Conservation (phyloP, 805 yeast genomes). For the Metschnikowia sp. region DNA sequence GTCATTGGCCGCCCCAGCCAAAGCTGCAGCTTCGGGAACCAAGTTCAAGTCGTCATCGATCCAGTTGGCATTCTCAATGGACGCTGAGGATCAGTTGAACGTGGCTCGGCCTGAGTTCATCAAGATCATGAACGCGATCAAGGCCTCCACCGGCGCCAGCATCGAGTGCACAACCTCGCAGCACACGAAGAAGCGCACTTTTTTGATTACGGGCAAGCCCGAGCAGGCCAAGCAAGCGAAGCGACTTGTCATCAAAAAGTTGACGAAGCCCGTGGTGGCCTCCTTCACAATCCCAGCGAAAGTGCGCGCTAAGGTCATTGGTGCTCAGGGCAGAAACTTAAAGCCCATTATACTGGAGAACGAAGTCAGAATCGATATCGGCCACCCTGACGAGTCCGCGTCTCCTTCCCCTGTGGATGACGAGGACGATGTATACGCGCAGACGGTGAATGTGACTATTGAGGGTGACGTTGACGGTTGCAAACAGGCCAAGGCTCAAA, state of each 20-base stretch:
- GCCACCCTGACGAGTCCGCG: slow-evolving; percentile 27
- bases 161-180: slow-evolving; percentile 82
- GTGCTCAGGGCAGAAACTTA: slow-evolving; percentile 79
- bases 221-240: slow-evolving; percentile 66
- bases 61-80: slow-evolving; percentile 78
- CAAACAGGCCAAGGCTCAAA: slow-evolving; percentile 64
- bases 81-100: slow-evolving; percentile 62
- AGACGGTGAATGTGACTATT: slow-evolving; percentile 57
- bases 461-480: slow-evolving; percentile 87
- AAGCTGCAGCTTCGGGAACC: slow-evolving; percentile 13
- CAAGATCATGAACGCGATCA: slow-evolving; percentile 61
- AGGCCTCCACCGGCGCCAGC: slow-evolving; percentile 56
- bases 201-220: slow-evolving; percentile 73
- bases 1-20: slow-evolving; percentile 7
- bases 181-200: slow-evolving; percentile 73
- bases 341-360: slow-evolving; percentile 72
- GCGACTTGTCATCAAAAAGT: slow-evolving; percentile 67
- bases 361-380: slow-evolving; percentile 70
- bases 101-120: slow-evolving; percentile 63
- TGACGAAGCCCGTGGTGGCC: slow-evolving; percentile 69
- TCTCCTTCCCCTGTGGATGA: slow-evolving; percentile 25
- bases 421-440: slow-evolving; percentile 56
- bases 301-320: slow-evolving; percentile 76
- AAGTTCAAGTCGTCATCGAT: slow-evolving; percentile 51
- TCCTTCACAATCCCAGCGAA: slow-evolving; percentile 69